These are phyloP conservation scores for Penicillium pancosmium DNA, from an alignment of 495 filamentous ascomycete species.

Conservation along the genomic window DNA sequence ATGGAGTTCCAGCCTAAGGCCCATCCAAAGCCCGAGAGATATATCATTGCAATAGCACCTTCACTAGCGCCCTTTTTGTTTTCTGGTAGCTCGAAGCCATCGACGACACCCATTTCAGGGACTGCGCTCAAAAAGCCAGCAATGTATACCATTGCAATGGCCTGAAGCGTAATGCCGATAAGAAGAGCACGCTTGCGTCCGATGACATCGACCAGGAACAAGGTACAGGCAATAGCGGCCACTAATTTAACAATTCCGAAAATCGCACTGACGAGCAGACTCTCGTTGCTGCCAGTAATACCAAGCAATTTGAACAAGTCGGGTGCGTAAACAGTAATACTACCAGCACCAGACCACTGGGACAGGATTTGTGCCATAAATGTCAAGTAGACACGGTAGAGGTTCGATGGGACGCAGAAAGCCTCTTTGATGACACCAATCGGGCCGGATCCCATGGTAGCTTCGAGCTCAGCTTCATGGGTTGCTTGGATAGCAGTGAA, in stretches of 20 bases:
- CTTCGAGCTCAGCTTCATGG: constrained; percentile 69
- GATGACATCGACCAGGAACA: constrained; percentile 75
- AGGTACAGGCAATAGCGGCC: constrained; percentile 62
- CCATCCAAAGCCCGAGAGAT: constrained; percentile 67
- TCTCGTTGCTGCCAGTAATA: constrained; percentile 60
- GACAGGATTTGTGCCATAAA: constrained; percentile 62
- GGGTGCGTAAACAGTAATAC: constrained; percentile 68
- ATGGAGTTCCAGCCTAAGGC: constrained; percentile 75
- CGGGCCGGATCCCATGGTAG: constrained; percentile 57
- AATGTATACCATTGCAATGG: constrained; percentile 68
- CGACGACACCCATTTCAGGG: constrained; percentile 45
- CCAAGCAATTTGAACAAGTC: constrained; percentile 69
- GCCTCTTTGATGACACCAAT: constrained; percentile 61
- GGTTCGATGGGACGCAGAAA: constrained; percentile 61
- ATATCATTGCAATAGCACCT: constrained; percentile 68
- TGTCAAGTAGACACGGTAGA: constrained; percentile 64
- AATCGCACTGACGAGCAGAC: constrained; percentile 66
- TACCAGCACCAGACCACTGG: constrained; percentile 69
- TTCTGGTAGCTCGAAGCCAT: constrained; percentile 30
- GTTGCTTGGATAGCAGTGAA: constrained; percentile 64
- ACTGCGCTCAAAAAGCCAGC: constrained; percentile 64
- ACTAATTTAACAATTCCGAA: constrained; percentile 72
- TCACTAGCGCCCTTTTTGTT: constrained; percentile 42
- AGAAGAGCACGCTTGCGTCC: constrained; percentile 70
- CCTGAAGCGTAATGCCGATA: constrained; percentile 65